Conservation (phyloP, 1,284 basidiomycete species). For the Sporisorium scitamineum region DNA sequence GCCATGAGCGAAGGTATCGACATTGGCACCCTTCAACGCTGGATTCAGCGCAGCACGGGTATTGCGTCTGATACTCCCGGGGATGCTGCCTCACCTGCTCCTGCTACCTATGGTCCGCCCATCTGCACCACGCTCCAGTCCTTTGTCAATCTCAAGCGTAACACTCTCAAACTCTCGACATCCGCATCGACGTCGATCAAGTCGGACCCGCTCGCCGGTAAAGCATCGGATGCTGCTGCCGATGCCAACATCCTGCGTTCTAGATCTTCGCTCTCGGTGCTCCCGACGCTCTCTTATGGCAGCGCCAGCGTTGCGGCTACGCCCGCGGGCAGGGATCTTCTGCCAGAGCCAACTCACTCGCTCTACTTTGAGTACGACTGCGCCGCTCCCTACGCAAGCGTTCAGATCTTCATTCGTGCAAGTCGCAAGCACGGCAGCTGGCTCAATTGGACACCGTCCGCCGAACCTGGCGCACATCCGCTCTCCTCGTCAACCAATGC, state of each 20-base stretch:
- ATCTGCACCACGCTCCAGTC: conserved; percentile 63
- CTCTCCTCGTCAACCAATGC: conserved; percentile 10
- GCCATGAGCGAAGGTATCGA: conserved; percentile 63
- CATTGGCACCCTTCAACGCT: conserved; percentile 50
- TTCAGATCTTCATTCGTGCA: conserved; percentile 63
- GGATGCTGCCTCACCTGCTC: background rate
- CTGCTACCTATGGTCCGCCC: conserved; percentile 31
- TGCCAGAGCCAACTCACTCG: conserved; percentile 54
- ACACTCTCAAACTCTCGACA: conserved; percentile 52
- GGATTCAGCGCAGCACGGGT: conserved; percentile 55
- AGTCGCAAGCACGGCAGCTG: conserved; percentile 64
- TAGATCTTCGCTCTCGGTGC: conserved; percentile 30
- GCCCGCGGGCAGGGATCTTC: conserved; percentile 1
- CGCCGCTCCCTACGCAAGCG: conserved; percentile 54
- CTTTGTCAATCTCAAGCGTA: conserved; percentile 65
- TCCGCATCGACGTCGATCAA: background rate
- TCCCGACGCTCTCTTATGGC: conserved; percentile 35
- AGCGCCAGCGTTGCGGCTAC: conserved; percentile 1
- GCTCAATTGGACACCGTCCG: conserved; percentile 34
- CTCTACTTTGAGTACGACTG: conserved; percentile 65
- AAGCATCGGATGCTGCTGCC: conserved; percentile 3
- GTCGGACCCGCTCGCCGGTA: background rate
- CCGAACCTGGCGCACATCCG: conserved; percentile 9
- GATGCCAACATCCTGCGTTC: conserved; percentile 39
- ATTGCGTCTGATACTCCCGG: conserved; percentile 1